Evolutionary conservation across 345 rosid genomes (phyloP).

Genomic region (Hypericum perforatum): DNA sequence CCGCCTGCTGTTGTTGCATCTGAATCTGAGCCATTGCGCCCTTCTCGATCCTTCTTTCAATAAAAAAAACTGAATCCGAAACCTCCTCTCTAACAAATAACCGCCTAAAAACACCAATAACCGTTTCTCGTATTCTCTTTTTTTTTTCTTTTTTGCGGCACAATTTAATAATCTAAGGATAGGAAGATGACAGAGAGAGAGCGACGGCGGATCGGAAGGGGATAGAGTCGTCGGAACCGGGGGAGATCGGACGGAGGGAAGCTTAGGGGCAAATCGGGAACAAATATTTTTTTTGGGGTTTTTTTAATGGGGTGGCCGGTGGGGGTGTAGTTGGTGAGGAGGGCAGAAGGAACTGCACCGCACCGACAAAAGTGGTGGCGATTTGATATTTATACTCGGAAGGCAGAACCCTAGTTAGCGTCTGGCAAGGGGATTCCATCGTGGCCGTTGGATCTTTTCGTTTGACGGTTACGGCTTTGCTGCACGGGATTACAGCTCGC

Average conservation of each 20-base stretch:
- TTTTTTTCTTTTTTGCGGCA: background rate
- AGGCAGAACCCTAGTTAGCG: background rate
- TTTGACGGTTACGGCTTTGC: no score
- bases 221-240: slow-evolving; percentile 22
- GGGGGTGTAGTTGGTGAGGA: slow-evolving; percentile 5
- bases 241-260: slow-evolving; percentile 18
- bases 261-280: slow-evolving; percentile 5
- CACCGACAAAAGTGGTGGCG: slow-evolving; percentile 16
- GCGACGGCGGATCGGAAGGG: no score
- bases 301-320: no score
- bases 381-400: slow-evolving; percentile 21
- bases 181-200: slow-evolving; percentile 13
- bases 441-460: background rate
- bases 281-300: slow-evolving; percentile 17
- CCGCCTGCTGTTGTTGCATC: no score
- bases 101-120: no score
- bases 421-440: background rate
- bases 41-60: background rate
- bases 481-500: no score
- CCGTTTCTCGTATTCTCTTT: no score
- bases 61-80: background rate
- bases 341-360: slow-evolving; percentile 56
- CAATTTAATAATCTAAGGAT: background rate
- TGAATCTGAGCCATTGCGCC: slow-evolving; percentile 14
- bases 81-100: no score